Conservation (phyloP, 768 basidiomycete genomes). For the Tulasnella sp. region DNA sequence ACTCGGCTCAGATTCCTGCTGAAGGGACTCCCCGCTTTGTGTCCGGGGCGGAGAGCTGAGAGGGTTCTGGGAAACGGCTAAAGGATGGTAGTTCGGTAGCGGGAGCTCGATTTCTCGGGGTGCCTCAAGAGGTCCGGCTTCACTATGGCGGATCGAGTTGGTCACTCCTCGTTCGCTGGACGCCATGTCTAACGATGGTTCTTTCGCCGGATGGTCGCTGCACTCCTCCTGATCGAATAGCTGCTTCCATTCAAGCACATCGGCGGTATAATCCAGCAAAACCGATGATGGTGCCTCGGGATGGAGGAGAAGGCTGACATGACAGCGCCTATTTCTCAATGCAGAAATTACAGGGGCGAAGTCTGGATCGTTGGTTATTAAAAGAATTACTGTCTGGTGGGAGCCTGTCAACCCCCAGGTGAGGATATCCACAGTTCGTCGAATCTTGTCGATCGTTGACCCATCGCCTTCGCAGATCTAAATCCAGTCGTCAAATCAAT, state of each 20-base stretch:
- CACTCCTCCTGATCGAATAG: not conserved
- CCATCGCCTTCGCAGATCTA: constrained; percentile 7
- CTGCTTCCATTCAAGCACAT: not conserved
- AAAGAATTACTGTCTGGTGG: not conserved
- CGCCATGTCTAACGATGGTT: not conserved
- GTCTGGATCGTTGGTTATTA: not conserved
- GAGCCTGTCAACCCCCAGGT: not conserved
- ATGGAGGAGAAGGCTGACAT: not conserved
- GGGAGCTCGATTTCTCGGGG: not conserved
- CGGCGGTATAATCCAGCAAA: not conserved
- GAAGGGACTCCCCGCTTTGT: not conserved
- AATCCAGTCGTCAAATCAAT: not conserved
- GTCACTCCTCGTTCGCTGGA: not conserved
- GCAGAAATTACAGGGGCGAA: not conserved
- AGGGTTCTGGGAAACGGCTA: not conserved
- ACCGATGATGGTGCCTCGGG: not conserved
- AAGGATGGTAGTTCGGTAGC: not conserved
- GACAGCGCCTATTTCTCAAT: not conserved
- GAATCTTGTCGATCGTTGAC: not conserved
- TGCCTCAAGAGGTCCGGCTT: not conserved
- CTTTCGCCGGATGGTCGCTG: not conserved
- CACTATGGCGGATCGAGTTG: not conserved
- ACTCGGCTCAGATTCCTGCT: not conserved
- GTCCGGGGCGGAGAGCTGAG: not conserved
- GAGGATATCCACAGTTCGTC: constrained; percentile 2